Conservation (phyloP, 108 stramenopile species). For the Aurantiochytrium sp. region DNA sequence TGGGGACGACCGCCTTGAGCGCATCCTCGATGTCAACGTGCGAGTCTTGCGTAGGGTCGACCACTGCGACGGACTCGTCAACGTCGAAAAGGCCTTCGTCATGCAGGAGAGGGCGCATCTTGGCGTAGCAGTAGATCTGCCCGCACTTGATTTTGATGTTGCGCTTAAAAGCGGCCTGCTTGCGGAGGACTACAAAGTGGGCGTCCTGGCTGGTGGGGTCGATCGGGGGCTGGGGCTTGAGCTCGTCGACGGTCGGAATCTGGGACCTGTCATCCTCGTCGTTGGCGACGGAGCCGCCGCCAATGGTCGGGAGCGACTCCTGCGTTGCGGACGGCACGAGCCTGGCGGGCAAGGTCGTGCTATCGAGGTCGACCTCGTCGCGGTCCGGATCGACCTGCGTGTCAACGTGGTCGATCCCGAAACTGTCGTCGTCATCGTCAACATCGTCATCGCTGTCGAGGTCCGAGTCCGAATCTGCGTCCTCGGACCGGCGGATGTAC, state of each 20-base stretch:
- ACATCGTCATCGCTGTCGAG: not conserved
- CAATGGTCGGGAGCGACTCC: not conserved
- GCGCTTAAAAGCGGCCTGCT: conserved; percentile 13
- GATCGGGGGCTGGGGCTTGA: not conserved
- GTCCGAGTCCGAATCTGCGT: not conserved
- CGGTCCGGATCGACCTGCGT: not conserved
- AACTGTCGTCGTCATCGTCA: not conserved
- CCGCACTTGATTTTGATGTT: conserved; percentile 23
- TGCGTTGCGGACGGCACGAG: not conserved
- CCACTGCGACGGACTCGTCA: not conserved
- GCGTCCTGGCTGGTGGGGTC: not conserved
- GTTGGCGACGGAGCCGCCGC: not conserved
- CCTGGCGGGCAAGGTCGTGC: not conserved
- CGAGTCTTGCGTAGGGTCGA: not conserved
- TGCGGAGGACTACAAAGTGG: not conserved
- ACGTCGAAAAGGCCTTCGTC: not conserved
- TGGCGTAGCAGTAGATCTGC: conserved; percentile 15
- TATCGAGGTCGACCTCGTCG: not conserved
- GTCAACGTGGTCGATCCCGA: not conserved
- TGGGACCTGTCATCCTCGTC: not conserved
- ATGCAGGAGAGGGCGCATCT: not conserved
- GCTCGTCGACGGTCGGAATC: not conserved
- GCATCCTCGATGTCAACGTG: not conserved
- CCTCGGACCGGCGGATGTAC: not conserved
- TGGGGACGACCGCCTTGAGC: not conserved